Percentiles rank a stretch among this genome's conserved stretches.
Conservation (phyloP, 2,329 filamentous ascomycete genomes). For the Colletotrichum tamarilloi region DNA sequence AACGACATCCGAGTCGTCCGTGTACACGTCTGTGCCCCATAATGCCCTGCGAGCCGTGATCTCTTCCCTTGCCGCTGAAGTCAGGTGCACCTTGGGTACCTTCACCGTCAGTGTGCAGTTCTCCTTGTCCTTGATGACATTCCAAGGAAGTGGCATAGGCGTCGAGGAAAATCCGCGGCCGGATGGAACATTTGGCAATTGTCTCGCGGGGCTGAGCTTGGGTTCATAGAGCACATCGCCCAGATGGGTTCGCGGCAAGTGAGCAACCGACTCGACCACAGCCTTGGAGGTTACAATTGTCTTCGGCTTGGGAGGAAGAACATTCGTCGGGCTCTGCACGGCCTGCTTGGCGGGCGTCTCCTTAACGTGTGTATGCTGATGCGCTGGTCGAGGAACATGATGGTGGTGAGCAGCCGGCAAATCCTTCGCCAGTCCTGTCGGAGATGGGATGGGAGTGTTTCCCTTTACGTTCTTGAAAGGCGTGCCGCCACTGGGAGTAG, state of each 20-base stretch:
- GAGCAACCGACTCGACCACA: constrained; percentile 77
- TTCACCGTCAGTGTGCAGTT: constrained; percentile 94
- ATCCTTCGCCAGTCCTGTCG: constrained; percentile 53
- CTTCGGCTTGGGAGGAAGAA: constrained; percentile 69
- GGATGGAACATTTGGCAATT: constrained; percentile 53
- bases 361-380: constrained; percentile 36
- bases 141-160: constrained; percentile 80
- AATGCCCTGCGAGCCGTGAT: constrained; percentile 84
- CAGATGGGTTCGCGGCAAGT: constrained; percentile 81
- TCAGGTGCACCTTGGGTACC: constrained; percentile 83
- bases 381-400: constrained; percentile 51
- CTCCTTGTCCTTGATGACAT: constrained; percentile 77
- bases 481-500: constrained; percentile 52
- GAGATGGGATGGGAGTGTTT: constrained; percentile 56
- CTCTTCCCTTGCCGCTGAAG: constrained; percentile 77
- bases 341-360: constrained; percentile 41
- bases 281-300: constrained; percentile 75
- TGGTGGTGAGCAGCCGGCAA: constrained; percentile 56
- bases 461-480: constrained; percentile 64
- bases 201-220: constrained; percentile 65
- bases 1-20: constrained; percentile 93
- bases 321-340: constrained; percentile 51
- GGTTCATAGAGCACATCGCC: constrained; percentile 87
- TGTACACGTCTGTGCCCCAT: constrained; percentile 96
- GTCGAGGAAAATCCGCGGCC: constrained; percentile 61